These are phyloP conservation scores for Gentiana dahurica DNA, from an alignment of 257 asterid genomes.

Conservation along the genomic window DNA sequence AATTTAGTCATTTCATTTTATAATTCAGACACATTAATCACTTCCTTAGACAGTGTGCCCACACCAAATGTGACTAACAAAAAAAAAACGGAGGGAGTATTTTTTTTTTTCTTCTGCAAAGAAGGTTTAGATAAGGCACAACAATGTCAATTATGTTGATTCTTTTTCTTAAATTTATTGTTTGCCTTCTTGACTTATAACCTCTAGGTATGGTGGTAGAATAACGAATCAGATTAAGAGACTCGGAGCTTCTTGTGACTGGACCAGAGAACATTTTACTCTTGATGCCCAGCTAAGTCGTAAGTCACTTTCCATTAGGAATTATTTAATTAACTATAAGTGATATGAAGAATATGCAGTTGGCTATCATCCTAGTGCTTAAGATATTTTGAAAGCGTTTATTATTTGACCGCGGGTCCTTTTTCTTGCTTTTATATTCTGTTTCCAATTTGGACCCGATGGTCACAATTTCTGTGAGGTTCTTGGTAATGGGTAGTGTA, in stretches of 20 bases:
- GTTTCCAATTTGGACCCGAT: conserved; percentile 1
- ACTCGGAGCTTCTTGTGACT: conserved; percentile 99
- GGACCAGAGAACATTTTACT: conserved; percentile 92
- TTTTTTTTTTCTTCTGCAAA: no score
- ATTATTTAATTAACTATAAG: conserved; percentile 34
- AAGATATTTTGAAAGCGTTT: conserved; percentile 1
- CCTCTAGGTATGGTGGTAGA: conserved; percentile 89
- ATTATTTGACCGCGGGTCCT: background rate
- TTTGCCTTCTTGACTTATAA: conserved; percentile 20
- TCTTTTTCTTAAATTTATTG: background rate
- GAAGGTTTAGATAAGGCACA: no score
- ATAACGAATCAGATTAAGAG: conserved; percentile 93
- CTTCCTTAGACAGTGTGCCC: no score
- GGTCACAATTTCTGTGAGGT: background rate
- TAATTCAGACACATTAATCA: no score
- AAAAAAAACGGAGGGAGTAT: no score
- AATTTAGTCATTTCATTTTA: no score
- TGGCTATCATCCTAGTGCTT: conserved; percentile 9
- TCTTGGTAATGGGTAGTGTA: background rate
- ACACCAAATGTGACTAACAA: no score
- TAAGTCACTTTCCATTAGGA: conserved; percentile 53
- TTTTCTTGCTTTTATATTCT: background rate
- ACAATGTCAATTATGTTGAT: background rate
- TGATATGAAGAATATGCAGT: conserved; percentile 4
- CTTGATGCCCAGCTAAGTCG: conserved; percentile 94